Conservation (phyloP, 2,329 filamentous ascomycete genomes). For the Alternaria ethzedia region DNA sequence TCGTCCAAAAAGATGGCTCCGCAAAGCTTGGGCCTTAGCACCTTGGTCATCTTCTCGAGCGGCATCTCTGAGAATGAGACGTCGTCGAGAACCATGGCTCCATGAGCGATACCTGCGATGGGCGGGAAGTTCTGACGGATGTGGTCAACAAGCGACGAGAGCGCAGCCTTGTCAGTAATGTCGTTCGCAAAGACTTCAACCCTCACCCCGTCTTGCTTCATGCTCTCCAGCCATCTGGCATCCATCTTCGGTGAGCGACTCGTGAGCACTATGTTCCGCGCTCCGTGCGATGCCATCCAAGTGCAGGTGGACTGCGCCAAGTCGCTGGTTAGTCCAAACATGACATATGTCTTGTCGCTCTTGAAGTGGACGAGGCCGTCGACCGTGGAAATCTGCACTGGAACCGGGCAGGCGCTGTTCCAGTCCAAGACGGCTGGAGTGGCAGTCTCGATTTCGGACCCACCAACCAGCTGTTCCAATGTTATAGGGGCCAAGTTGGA, state of each 20-base stretch:
- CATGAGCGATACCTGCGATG: conserved; percentile 20
- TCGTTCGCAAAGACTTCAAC: conserved; percentile 4
- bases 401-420: background rate
- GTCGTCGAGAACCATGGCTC: conserved; percentile 23
- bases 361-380: background rate
- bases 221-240: background rate
- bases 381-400: background rate
- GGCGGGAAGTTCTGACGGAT: conserved; percentile 11
- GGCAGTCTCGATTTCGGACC: background rate
- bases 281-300: conserved; percentile 28
- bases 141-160: background rate
- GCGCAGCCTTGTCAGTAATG: background rate
- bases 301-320: conserved; percentile 19
- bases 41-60: conserved; percentile 3
- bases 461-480: background rate
- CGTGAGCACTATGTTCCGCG: conserved; percentile 19
- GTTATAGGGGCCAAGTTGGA: background rate
- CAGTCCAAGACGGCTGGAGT: background rate
- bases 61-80: conserved; percentile 16
- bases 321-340: conserved; percentile 31
- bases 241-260: conserved; percentile 6
- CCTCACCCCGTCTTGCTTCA: background rate
- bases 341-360: conserved; percentile 23
- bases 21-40: conserved; percentile 19
- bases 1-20: conserved; percentile 27